phyloP scores from a whole-genome alignment of 148 eudicot genomes.

The Gaultheria prostrata region DNA sequence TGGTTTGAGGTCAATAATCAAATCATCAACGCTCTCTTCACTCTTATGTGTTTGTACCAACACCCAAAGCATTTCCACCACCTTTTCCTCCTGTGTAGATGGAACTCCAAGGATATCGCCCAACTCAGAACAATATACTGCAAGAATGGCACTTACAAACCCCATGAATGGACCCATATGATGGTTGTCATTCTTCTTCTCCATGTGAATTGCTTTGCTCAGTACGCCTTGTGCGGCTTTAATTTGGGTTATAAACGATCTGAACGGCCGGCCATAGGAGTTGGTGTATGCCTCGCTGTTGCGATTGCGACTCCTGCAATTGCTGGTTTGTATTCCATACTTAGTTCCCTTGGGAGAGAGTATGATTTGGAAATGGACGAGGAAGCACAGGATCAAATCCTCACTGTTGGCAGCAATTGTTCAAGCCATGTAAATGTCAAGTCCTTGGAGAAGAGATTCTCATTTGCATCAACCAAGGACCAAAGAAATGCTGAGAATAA shows the following conservation, averaged over 20 bases:
- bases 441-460: constrained; percentile 48
- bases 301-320: constrained; percentile 81
- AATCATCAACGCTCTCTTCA: constrained; percentile 80
- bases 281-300: constrained; percentile 62
- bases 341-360: constrained; percentile 80
- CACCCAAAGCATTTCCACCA: constrained; percentile 77
- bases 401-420: constrained; percentile 20
- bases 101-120: constrained; percentile 62
- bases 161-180: constrained; percentile 83
- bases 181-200: constrained; percentile 45
- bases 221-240: constrained; percentile 56
- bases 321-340: constrained; percentile 67
- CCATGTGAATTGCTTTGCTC: constrained; percentile 59
- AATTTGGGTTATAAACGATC: constrained; percentile 72
- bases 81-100: constrained; percentile 56
- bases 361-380: constrained; percentile 50
- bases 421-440: constrained; percentile 23
- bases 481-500: constrained; percentile 35
- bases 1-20: constrained; percentile 95
- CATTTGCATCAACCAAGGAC: constrained; percentile 54
- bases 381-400: constrained; percentile 53
- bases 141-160: constrained; percentile 81
- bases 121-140: constrained; percentile 65
- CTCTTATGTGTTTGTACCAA: constrained; percentile 79
- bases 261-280: constrained; percentile 64